These are phyloP conservation scores for Urtica urens DNA, from an alignment of 306 rosid genomes.

Conservation along the genomic window DNA sequence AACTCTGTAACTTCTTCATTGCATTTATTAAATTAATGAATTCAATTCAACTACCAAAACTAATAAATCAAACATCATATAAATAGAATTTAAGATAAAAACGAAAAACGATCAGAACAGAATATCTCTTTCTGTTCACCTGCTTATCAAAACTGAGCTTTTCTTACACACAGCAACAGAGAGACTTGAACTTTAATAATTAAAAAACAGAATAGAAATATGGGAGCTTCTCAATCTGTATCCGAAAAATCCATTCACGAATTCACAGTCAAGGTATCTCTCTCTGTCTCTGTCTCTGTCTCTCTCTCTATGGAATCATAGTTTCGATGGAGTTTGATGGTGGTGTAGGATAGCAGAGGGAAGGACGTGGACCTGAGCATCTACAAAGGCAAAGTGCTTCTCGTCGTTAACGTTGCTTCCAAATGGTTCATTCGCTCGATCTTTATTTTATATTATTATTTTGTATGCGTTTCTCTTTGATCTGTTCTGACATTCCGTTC, in stretches of 20 bases:
- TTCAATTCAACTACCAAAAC: background rate
- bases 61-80: background rate
- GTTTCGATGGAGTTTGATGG: background rate
- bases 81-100: background rate
- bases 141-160: background rate
- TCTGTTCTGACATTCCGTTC: background rate
- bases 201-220: slow-evolving; percentile 13
- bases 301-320: background rate
- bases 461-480: background rate
- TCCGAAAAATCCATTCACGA: slow-evolving; percentile 61
- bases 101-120: background rate
- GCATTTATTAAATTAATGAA: background rate
- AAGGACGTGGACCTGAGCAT: slow-evolving; percentile 53
- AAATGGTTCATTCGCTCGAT: slow-evolving; percentile 53
- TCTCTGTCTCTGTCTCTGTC: background rate
- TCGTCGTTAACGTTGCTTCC: slow-evolving; percentile 86
- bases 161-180: background rate
- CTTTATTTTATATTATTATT: background rate
- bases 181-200: no score
- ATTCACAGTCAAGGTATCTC: slow-evolving; percentile 64
- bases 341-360: slow-evolving; percentile 55
- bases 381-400: slow-evolving; percentile 75
- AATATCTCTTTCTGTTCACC: background rate
- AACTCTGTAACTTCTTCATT: no score
- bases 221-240: slow-evolving; percentile 73